Percentiles rank a stretch among this genome's conserved stretches.
These are phyloP conservation scores for Mycena vulgaris DNA, from an alignment of 768 basidiomycete genomes.

Conservation along the genomic window DNA sequence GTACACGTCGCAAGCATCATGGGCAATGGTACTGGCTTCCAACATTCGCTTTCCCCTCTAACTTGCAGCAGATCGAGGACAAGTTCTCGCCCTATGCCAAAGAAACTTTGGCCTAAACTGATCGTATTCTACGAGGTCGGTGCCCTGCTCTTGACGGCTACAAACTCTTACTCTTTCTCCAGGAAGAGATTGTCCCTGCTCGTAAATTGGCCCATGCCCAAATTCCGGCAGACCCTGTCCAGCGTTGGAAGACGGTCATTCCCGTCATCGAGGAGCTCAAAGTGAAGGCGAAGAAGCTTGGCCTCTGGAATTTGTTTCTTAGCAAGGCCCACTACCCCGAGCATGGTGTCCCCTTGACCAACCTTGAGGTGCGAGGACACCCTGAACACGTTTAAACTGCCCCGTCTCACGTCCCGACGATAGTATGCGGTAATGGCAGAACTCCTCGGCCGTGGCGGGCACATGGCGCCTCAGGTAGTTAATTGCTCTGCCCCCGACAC, in stretches of 20 bases:
- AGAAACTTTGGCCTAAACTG: slow-evolving; percentile 86
- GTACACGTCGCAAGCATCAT: slow-evolving; percentile 87
- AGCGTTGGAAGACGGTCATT: slow-evolving; percentile 89
- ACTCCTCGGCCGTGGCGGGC: slow-evolving; percentile 87
- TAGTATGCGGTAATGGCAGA: slow-evolving; percentile 99
- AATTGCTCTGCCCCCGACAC: slow-evolving; percentile 99
- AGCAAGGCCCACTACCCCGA: slow-evolving; percentile 95
- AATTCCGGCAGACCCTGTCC: slow-evolving; percentile 79
- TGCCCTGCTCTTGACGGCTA: neutral
- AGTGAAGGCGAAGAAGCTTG: slow-evolving; percentile 86
- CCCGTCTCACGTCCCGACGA: slow-evolving; percentile 11
- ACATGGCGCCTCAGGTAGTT: slow-evolving; percentile 86
- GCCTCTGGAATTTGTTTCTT: slow-evolving; percentile 98
- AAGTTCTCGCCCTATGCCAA: slow-evolving; percentile 94
- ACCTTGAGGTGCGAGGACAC: slow-evolving; percentile 90
- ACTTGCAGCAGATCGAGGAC: slow-evolving; percentile 79
- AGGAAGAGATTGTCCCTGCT: slow-evolving; percentile 94
- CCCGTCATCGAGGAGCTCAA: slow-evolving; percentile 90
- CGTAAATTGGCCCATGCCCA: slow-evolving; percentile 84
- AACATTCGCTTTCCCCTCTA: neutral
- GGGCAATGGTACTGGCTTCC: slow-evolving; percentile 76
- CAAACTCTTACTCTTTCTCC: slow-evolving; percentile 9
- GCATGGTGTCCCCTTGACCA: slow-evolving; percentile 90
- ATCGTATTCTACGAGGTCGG: slow-evolving; percentile 87
- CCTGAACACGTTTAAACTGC: neutral